Evolutionary conservation across 306 rosid genomes (phyloP).

Genomic region (Corylus americana): DNA sequence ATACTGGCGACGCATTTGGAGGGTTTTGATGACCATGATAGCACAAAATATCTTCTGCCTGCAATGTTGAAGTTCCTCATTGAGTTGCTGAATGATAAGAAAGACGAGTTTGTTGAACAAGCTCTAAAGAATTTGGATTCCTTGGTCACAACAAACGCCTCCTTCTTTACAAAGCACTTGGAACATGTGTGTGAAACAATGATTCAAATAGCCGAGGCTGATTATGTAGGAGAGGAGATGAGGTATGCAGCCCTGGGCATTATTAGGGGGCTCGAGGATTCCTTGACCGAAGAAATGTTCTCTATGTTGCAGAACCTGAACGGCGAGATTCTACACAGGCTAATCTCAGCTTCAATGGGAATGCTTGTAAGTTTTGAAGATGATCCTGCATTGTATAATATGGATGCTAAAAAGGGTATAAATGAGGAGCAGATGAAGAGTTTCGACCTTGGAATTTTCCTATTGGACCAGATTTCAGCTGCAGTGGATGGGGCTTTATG

Average conservation of each 20-base stretch:
- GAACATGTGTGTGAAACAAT: conserved; percentile 1
- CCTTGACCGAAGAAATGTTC: neutral
- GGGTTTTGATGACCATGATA: neutral
- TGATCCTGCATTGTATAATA: conserved; percentile 17
- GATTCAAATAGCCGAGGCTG: conserved; percentile 9
- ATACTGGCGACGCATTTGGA: neutral
- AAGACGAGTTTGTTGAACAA: neutral
- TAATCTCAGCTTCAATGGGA: neutral
- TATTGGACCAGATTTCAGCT: conserved; percentile 7
- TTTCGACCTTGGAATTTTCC: neutral
- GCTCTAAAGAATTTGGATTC: neutral
- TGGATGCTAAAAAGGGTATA: neutral
- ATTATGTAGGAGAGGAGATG: neutral
- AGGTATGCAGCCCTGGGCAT: conserved; percentile 2
- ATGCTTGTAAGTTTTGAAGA: conserved; percentile 18
- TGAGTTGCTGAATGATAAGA: neutral
- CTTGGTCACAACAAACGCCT: neutral
- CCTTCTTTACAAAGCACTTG: neutral
- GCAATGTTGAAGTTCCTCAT: neutral
- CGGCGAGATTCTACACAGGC: neutral
- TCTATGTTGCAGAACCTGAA: neutral
- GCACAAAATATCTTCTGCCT: neutral
- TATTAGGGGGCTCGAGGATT: conserved; percentile 2
- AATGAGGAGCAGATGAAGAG: neutral
- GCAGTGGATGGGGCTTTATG: neutral